Percentiles rank a stretch among this genome's conserved stretches.
Evolutionary conservation across 2,329 filamentous ascomycete species (phyloP).

Genomic region (Coleophoma cylindrospora): DNA sequence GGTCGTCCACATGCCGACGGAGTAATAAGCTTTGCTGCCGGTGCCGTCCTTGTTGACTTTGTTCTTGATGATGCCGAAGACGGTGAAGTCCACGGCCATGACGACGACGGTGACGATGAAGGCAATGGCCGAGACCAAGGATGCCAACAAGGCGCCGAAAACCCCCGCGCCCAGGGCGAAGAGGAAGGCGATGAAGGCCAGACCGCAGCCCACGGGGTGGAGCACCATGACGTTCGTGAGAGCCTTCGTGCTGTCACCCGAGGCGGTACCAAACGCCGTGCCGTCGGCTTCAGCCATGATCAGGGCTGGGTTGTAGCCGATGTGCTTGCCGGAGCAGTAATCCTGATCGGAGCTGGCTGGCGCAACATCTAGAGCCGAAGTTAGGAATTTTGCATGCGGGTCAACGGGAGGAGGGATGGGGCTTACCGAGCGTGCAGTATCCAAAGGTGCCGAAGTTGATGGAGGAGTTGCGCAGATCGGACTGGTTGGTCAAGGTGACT

Average conservation of each 20-base stretch:
- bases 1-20: constrained; percentile 52
- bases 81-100: constrained; percentile 51
- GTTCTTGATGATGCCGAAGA: constrained; percentile 47
- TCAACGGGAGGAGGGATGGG: too few species aligned
- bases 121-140: constrained; percentile 42
- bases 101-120: constrained; percentile 43
- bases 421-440: constrained; percentile 39
- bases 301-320: constrained; percentile 52
- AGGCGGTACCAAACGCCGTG: constrained; percentile 33
- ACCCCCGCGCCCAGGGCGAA: constrained; percentile 46
- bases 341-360: constrained; percentile 29
- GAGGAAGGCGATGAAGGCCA: constrained; percentile 55
- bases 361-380: too few species aligned
- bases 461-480: constrained; percentile 25
- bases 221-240: constrained; percentile 57
- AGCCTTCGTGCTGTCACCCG: constrained; percentile 37
- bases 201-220: constrained; percentile 53
- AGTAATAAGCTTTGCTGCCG: constrained; percentile 42
- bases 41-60: constrained; percentile 42
- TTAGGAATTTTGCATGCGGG: too few species aligned
- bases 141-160: constrained; percentile 45
- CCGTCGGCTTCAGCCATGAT: constrained; percentile 35
- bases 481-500: constrained; percentile 37
- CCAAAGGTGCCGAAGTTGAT: constrained; percentile 58
- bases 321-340: constrained; percentile 38